phyloP scores from a whole-genome alignment of 352 stramenopile species.

The Pythium monospermum region DNA sequence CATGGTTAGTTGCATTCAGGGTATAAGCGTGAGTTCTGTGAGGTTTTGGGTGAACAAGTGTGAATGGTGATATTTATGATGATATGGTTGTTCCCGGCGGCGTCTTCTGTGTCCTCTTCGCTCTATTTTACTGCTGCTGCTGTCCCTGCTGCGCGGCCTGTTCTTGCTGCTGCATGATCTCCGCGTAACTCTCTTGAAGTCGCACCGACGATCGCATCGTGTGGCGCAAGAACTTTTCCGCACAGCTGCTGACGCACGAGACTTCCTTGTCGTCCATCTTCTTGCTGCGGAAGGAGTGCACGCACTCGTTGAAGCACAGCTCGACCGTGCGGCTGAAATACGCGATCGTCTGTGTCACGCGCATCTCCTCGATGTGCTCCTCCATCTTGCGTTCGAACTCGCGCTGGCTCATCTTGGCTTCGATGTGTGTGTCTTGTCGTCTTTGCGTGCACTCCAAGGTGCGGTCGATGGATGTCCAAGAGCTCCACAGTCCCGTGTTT shows the following conservation, averaged over 20 bases:
- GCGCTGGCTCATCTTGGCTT: constrained; percentile 56
- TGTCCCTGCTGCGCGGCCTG: constrained; percentile 51
- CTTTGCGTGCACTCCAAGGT: not conserved
- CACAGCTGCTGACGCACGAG: constrained; percentile 85
- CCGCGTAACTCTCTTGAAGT: constrained; percentile 84
- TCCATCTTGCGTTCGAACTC: constrained; percentile 89
- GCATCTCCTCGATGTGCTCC: constrained; percentile 89
- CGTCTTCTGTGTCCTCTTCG: not conserved
- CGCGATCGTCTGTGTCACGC: constrained; percentile 84
- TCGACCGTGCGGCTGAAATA: constrained; percentile 90
- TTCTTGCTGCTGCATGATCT: constrained; percentile 85
- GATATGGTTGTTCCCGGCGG: not conserved
- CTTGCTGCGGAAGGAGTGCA: constrained; percentile 90
- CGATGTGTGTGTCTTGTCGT: not conserved
- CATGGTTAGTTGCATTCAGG: no score
- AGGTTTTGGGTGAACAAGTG: not conserved
- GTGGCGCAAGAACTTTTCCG: constrained; percentile 89
- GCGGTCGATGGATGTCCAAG: constrained; percentile 11
- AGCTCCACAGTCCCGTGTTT: constrained; percentile 15
- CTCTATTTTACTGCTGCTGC: constrained; percentile 20
- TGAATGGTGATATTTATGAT: constrained; percentile 17
- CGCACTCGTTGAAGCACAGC: constrained; percentile 86
- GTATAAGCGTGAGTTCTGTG: no score
- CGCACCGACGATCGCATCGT: constrained; percentile 88
- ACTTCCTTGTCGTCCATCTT: constrained; percentile 88